A percentile compares a stretch with the other conserved stretches of the same genome.
These are phyloP conservation scores for Postia placenta DNA, from an alignment of 768 basidiomycete species.

Conservation along the genomic window DNA sequence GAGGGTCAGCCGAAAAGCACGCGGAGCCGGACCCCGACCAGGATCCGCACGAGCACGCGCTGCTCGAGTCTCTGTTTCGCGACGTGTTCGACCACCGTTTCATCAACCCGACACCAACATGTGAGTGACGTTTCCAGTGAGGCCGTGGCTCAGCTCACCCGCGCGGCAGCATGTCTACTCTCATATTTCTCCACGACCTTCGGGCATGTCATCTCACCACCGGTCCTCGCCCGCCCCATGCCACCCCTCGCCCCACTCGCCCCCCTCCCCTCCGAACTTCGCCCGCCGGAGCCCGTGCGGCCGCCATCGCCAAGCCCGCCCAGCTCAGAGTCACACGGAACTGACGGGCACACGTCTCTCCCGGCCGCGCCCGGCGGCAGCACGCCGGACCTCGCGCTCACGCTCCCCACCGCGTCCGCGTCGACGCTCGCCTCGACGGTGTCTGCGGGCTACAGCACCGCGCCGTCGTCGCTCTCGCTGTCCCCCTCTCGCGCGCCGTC, in stretches of 20 bases:
- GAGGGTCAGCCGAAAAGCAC: background rate
- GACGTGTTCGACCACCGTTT: constrained; percentile 68
- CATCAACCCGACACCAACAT: constrained; percentile 64
- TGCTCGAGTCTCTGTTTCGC: constrained; percentile 61
- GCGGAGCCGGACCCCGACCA: constrained; percentile 9
- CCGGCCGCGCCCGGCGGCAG: background rate
- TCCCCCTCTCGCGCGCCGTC: constrained; percentile 7
- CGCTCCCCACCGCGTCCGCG: background rate
- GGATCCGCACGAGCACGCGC: constrained; percentile 57
- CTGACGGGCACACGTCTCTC: background rate
- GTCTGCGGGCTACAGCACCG: background rate
- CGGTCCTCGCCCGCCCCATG: constrained; percentile 60
- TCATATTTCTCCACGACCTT: constrained; percentile 70
- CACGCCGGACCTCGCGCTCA: constrained; percentile 2
- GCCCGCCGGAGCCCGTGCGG: too few relatives aligned
- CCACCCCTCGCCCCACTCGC: constrained; percentile 62
- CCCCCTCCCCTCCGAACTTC: constrained; percentile 27
- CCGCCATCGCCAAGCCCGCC: background rate
- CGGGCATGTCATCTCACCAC: constrained; percentile 55
- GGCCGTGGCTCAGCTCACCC: background rate
- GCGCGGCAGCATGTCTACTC: constrained; percentile 30
- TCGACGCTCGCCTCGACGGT: background rate
- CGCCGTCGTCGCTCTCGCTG: background rate
- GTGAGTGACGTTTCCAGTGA: constrained; percentile 28
- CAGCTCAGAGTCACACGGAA: background rate